Conservation (phyloP, 1,284 basidiomycete species). For the Pterulicium gracile region DNA sequence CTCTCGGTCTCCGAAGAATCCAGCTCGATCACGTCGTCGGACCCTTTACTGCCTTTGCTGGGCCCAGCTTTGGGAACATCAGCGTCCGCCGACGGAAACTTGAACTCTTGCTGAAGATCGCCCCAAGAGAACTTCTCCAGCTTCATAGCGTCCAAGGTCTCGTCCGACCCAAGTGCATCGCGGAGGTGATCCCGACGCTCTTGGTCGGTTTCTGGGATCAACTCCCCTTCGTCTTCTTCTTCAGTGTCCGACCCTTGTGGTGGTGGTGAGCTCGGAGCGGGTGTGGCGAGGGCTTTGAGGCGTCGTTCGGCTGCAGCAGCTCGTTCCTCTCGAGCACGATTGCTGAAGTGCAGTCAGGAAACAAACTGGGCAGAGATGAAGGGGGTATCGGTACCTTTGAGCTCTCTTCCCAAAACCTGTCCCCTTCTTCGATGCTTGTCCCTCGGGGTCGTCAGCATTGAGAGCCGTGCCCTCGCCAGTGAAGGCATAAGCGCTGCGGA, state of each 20-base stretch:
- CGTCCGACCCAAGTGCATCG: slow-evolving; percentile 24
- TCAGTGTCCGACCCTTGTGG: slow-evolving; percentile 19
- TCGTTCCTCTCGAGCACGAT: slow-evolving; percentile 64
- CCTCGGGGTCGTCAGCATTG: slow-evolving; percentile 29
- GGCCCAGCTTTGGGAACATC: not conserved
- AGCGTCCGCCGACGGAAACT: not conserved
- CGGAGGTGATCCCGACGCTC: slow-evolving; percentile 40
- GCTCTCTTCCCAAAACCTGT: slow-evolving; percentile 61
- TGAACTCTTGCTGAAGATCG: slow-evolving; percentile 36
- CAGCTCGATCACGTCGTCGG: not conserved
- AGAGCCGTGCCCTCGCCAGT: slow-evolving; percentile 42
- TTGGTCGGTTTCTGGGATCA: slow-evolving; percentile 41
- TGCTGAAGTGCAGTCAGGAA: slow-evolving; percentile 28
- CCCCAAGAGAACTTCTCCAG: slow-evolving; percentile 22
- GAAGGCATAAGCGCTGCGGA: slow-evolving; percentile 51
- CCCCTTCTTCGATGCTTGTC: slow-evolving; percentile 30
- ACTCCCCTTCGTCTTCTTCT: slow-evolving; percentile 23
- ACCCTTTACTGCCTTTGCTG: not conserved
- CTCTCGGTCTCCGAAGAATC: not conserved
- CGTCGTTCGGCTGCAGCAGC: slow-evolving; percentile 61
- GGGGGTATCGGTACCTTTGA: slow-evolving; percentile 35
- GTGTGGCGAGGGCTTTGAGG: slow-evolving; percentile 30
- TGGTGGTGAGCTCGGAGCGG: slow-evolving; percentile 12
- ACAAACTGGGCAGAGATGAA: slow-evolving; percentile 2
- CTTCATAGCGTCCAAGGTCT: slow-evolving; percentile 24